These are phyloP conservation scores for Golubevia sp. DNA, from an alignment of 1,284 basidiomycete species.

Conservation along the genomic window DNA sequence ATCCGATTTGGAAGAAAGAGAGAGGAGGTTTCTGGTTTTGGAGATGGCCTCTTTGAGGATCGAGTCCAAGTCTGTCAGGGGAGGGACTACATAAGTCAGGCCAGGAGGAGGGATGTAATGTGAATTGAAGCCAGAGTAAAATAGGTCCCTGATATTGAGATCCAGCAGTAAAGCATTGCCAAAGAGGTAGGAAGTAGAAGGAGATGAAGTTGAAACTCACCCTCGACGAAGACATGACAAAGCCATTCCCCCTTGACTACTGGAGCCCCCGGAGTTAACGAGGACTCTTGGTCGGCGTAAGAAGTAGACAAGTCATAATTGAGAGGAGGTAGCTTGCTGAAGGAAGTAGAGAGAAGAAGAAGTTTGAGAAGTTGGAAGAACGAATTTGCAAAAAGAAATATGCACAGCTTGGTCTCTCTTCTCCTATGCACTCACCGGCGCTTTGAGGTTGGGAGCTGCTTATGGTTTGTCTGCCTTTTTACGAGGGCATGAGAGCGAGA, in stretches of 20 bases:
- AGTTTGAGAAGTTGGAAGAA: not conserved
- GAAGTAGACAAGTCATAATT: not conserved
- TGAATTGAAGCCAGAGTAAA: too few relatives aligned
- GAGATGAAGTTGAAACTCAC: constrained; percentile 7
- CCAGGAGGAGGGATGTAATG: too few relatives aligned
- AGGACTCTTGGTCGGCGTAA: not conserved
- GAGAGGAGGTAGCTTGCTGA: not conserved
- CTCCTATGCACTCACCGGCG: not conserved
- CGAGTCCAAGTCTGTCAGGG: too few relatives aligned
- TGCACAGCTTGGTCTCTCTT: not conserved
- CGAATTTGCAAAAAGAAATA: too few relatives aligned
- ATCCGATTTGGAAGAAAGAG: not conserved
- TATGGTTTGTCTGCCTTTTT: too few relatives aligned
- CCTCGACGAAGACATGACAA: constrained; percentile 30
- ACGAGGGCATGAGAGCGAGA: too few relatives aligned
- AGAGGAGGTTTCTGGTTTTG: not conserved
- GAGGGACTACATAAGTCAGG: too few relatives aligned
- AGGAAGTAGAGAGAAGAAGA: not conserved
- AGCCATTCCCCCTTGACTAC: constrained; percentile 25
- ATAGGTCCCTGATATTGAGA: too few relatives aligned
- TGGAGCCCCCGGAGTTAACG: not conserved
- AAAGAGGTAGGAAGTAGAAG: not conserved
- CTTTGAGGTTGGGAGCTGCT: too few relatives aligned
- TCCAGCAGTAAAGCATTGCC: too few relatives aligned
- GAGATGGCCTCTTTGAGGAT: too few relatives aligned